These are phyloP conservation scores for Syzygium jambos DNA, from an alignment of 345 rosid species.

Conservation along the genomic window DNA sequence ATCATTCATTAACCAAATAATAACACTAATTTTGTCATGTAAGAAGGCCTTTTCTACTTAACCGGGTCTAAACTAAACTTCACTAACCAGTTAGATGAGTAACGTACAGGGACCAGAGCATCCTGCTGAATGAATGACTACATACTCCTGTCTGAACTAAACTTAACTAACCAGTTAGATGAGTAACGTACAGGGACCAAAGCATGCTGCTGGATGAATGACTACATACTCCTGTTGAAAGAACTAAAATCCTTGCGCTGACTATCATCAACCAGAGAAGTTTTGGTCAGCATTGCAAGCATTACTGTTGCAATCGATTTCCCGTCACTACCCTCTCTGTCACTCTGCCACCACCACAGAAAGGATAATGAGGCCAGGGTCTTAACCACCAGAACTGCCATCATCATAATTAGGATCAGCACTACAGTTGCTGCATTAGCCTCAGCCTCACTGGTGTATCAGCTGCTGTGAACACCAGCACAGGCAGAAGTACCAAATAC, in stretches of 20 bases:
- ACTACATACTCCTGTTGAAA: background rate
- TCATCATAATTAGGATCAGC: background rate
- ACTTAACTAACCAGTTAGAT: background rate
- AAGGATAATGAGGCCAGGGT: background rate
- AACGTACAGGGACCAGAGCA: background rate
- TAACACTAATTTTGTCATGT: background rate
- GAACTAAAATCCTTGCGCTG: background rate
- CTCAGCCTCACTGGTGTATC: background rate
- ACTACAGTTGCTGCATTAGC: background rate
- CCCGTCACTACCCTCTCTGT: background rate
- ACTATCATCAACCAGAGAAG: background rate
- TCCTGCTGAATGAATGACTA: background rate
- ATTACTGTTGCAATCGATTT: background rate
- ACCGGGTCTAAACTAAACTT: background rate
- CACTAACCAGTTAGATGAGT: background rate
- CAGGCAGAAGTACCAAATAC: background rate
- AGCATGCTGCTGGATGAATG: background rate
- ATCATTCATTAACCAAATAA: background rate
- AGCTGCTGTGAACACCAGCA: background rate
- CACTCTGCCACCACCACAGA: background rate
- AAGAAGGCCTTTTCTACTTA: background rate
- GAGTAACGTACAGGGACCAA: background rate
- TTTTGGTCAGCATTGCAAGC: background rate
- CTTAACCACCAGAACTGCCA: background rate
- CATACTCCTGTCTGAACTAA: background rate